Conservation (phyloP, 2,329 filamentous ascomycete species). For the Colletotrichum theobromicola region DNA sequence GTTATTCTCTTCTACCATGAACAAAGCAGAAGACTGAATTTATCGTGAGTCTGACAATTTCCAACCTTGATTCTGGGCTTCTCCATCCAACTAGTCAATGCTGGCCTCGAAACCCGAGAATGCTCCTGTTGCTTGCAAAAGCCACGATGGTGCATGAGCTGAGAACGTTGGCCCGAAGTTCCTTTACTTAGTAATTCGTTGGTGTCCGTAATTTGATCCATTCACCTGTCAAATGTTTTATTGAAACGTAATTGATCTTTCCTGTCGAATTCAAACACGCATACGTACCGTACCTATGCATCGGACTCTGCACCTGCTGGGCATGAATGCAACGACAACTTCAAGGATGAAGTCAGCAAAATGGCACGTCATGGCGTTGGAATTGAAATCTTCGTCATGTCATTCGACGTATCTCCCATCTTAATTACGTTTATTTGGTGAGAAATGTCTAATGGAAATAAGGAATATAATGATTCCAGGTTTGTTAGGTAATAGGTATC, state of each 20-base stretch:
- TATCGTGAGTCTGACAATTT: neutral
- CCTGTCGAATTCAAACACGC: neutral
- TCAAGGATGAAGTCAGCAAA: neutral
- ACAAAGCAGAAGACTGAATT: neutral
- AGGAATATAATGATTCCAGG: neutral
- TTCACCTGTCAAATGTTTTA: neutral
- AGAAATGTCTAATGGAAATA: conserved; percentile 8
- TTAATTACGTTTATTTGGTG: conserved; percentile 9
- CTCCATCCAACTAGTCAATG: neutral
- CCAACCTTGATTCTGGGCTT: neutral
- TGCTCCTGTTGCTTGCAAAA: neutral
- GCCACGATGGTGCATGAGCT: neutral
- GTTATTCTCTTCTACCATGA: neutral
- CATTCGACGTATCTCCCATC: neutral
- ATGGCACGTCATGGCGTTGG: neutral
- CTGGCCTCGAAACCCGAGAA: neutral
- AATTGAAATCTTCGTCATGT: neutral
- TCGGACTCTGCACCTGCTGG: neutral
- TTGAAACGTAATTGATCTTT: neutral
- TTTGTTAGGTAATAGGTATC: conserved; percentile 11
- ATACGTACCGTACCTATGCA: too few species aligned
- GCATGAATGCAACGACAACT: neutral
- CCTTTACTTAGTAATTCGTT: neutral
- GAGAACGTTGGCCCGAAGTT: neutral
- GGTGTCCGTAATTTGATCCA: neutral